Percentiles rank a stretch among this genome's conserved stretches.
Evolutionary conservation across 2,329 filamentous ascomycete species (phyloP).

Genomic region (Sarocladium strictum): DNA sequence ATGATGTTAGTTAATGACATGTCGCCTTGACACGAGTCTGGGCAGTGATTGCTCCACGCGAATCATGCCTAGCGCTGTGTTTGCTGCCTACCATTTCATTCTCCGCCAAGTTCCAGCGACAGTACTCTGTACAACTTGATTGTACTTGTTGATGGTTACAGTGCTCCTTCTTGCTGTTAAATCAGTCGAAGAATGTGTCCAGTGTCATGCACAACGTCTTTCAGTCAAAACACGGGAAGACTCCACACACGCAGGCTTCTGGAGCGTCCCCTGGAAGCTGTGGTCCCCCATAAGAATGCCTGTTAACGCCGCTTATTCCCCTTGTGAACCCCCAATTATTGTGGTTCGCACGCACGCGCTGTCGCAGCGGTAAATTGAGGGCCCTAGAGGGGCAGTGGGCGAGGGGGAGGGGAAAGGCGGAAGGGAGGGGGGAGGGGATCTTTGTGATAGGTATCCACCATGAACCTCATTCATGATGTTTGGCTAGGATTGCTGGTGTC

Average conservation of each 20-base stretch:
- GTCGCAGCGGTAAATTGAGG: constrained; percentile 1
- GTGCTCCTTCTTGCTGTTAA: no score
- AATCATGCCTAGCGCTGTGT: no score
- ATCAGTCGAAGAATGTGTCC: neutral
- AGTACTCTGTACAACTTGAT: no score
- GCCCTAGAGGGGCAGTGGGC: neutral
- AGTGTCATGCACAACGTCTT: neutral
- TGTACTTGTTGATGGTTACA: no score
- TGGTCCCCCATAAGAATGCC: neutral
- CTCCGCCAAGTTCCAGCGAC: no score
- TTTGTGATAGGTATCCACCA: constrained; percentile 7
- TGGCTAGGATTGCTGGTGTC: neutral
- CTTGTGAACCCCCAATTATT: constrained; percentile 7
- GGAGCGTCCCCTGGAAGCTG: constrained; percentile 4
- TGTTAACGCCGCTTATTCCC: neutral
- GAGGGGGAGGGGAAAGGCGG: neutral
- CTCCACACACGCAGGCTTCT: constrained; percentile 9
- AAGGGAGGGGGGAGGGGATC: neutral
- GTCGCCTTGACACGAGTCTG: no score
- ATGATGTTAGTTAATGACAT: no score
- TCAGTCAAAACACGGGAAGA: constrained; percentile 5
- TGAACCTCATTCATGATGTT: constrained; percentile 4
- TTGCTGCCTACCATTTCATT: no score
- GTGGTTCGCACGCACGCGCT: constrained; percentile 4
- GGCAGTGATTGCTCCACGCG: no score